Conservation (phyloP, 2,329 filamentous ascomycete species). For the Aureobasidium sp. region DNA sequence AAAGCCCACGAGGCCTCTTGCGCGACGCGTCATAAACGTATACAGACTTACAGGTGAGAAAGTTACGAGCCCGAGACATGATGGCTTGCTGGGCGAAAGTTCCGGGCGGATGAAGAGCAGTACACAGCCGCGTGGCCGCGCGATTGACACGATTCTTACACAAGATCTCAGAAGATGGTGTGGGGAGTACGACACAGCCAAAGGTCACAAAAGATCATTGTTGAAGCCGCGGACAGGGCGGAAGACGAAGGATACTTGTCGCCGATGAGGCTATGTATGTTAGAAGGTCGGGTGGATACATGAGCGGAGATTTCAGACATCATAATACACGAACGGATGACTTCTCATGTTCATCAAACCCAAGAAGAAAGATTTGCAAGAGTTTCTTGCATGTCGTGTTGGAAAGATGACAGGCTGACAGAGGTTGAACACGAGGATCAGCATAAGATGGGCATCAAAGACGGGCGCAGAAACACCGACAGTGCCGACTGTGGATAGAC, state of each 20-base stretch:
- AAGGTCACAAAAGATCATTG: not conserved
- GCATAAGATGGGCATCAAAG: not conserved
- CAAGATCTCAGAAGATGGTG: slow-evolving; percentile 5
- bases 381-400: not conserved
- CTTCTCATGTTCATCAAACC: not conserved
- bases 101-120: not conserved
- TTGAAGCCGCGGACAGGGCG: not conserved
- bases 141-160: slow-evolving; percentile 7
- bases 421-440: not conserved
- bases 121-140: slow-evolving; percentile 12
- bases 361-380: not conserved
- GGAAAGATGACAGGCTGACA: slow-evolving; percentile 8
- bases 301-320: not conserved
- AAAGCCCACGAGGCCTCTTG: not conserved
- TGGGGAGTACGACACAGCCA: not conserved
- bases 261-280: slow-evolving; percentile 1
- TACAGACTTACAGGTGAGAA: not conserved
- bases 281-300: not conserved
- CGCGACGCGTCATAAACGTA: not conserved
- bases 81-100: not conserved
- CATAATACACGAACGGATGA: not conserved
- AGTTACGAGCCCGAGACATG: slow-evolving; percentile 1
- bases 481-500: not conserved
- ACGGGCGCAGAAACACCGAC: not conserved
- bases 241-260: not conserved